Percentiles rank a stretch among this genome's conserved stretches.
These are phyloP conservation scores for Beauveria asiatica DNA, from an alignment of 2,329 filamentous ascomycete species.

Conservation along the genomic window DNA sequence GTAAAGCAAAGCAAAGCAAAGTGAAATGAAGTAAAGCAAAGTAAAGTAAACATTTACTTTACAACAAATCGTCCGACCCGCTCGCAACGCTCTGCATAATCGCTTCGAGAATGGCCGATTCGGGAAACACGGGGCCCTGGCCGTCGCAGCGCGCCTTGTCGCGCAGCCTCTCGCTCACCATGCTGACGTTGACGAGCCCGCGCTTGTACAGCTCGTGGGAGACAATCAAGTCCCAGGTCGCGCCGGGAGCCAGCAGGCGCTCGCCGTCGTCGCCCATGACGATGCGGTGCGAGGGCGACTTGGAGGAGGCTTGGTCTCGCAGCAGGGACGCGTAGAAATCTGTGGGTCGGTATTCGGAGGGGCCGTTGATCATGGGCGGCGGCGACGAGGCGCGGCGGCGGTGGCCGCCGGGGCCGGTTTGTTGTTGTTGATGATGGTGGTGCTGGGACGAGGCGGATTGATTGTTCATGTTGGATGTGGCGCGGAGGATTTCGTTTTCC, in stretches of 20 bases:
- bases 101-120: slow-evolving; percentile 61
- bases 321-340: slow-evolving; percentile 62
- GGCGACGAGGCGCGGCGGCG: slow-evolving; percentile 27
- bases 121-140: slow-evolving; percentile 79
- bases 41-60: slow-evolving; percentile 7
- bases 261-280: slow-evolving; percentile 58
- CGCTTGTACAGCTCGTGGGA: slow-evolving; percentile 66
- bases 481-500: slow-evolving; percentile 87
- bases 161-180: slow-evolving; percentile 74
- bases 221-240: slow-evolving; percentile 87
- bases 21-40: too few species aligned
- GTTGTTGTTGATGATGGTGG: background rate
- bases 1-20: too few species aligned
- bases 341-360: slow-evolving; percentile 61
- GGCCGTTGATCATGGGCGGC: slow-evolving; percentile 47
- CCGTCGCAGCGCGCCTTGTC: slow-evolving; percentile 72
- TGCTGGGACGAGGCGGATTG: background rate
- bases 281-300: slow-evolving; percentile 60
- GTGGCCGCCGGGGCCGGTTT: slow-evolving; percentile 17
- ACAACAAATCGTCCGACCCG: slow-evolving; percentile 66
- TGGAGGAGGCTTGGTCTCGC: slow-evolving; percentile 52
- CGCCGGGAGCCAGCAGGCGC: slow-evolving; percentile 62
- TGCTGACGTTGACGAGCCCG: slow-evolving; percentile 71
- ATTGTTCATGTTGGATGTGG: slow-evolving; percentile 48
- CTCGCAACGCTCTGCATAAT: slow-evolving; percentile 72